Percentiles rank a stretch among this genome's conserved stretches.
Evolutionary conservation across 257 asterid genomes (phyloP).

Genomic region (Fraxinus anomala): DNA sequence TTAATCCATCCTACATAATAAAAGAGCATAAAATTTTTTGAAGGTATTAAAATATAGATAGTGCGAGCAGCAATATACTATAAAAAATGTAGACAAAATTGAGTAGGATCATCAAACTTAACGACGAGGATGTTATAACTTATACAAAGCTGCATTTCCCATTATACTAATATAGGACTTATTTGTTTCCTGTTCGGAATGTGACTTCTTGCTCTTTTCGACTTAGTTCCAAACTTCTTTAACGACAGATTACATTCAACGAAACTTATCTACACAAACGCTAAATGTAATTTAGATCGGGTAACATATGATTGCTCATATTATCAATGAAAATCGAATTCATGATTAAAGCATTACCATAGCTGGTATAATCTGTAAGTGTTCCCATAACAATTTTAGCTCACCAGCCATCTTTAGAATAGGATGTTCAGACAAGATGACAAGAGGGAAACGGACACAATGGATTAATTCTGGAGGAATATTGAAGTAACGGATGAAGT

Average conservation of each 20-base stretch:
- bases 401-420: neutral
- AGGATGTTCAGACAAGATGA: neutral
- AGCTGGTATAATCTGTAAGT: neutral
- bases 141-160: neutral
- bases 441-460: neutral
- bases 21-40: neutral
- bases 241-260: neutral
- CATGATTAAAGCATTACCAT: neutral
- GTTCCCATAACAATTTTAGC: neutral
- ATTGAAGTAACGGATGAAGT: neutral
- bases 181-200: neutral
- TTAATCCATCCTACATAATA: slow-evolving; percentile 4
- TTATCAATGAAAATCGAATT: neutral
- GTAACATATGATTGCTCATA: neutral
- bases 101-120: neutral
- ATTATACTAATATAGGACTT: neutral
- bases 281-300: neutral
- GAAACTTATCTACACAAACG: neutral
- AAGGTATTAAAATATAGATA: slow-evolving; percentile 12
- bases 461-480: neutral
- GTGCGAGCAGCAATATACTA: neutral
- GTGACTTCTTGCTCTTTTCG: neutral
- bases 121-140: neutral
- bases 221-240: neutral
- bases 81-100: neutral